Evolutionary conservation across 2,329 filamentous ascomycete species (phyloP).

Genomic region (Xylariales sp.): DNA sequence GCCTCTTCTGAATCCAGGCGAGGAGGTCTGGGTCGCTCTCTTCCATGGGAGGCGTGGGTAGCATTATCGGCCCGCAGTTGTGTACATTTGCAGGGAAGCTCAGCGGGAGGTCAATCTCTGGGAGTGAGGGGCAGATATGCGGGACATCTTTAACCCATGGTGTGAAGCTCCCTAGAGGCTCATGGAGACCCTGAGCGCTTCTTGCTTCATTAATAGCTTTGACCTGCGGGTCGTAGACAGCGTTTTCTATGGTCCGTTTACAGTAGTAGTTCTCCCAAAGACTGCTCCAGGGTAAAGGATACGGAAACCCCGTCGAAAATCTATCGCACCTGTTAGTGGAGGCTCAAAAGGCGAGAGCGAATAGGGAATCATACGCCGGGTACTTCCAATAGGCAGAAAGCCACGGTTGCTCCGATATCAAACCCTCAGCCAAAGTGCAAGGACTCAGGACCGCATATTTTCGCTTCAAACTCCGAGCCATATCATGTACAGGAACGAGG

Average conservation of each 20-base stretch:
- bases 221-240: conserved; percentile 13
- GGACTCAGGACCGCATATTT: conserved; percentile 21
- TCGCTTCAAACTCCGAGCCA: conserved; percentile 18
- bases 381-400: conserved; percentile 24
- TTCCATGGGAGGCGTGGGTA: neutral
- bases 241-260: conserved; percentile 9
- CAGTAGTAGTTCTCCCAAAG: conserved; percentile 11
- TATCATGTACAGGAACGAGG: conserved; percentile 23
- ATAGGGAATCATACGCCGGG: conserved; percentile 6
- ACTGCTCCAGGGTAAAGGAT: conserved; percentile 19
- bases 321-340: neutral
- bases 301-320: conserved; percentile 18
- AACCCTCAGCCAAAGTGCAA: conserved; percentile 17
- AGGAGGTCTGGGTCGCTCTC: conserved; percentile 17
- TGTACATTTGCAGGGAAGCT: conserved; percentile 15
- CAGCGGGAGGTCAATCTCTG: conserved; percentile 14
- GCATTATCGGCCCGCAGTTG: conserved; percentile 21
- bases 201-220: conserved; percentile 17
- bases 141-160: conserved; percentile 17
- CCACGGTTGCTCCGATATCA: conserved; percentile 22
- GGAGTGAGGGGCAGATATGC: conserved; percentile 14
- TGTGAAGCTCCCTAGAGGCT: conserved; percentile 17
- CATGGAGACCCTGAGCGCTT: conserved; percentile 5
- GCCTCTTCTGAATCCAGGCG: conserved; percentile 8
- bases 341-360: neutral